Evolutionary conservation across 177 flowering plant species (phyloP).

Genomic region (Vitis hybrid): DNA sequence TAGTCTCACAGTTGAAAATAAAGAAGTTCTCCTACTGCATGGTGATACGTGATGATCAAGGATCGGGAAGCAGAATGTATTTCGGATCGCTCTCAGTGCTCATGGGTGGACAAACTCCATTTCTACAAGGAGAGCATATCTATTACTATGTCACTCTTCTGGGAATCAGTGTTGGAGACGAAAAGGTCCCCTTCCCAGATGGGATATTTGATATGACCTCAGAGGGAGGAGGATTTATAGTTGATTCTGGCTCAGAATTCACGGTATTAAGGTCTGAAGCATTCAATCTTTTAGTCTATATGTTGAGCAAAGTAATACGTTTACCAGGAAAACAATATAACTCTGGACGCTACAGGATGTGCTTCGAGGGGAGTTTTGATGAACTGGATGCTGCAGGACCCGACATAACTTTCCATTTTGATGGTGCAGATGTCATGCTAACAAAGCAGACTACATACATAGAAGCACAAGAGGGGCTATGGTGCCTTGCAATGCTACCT

Average conservation of each 20-base stretch:
- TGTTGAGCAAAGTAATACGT: neutral
- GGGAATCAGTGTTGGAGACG: conserved; percentile 5
- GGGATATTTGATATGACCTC: neutral
- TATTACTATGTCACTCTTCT: neutral
- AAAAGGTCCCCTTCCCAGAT: neutral
- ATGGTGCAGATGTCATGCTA: neutral
- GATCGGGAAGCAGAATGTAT: no score
- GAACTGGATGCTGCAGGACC: neutral
- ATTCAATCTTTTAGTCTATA: neutral
- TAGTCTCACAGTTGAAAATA: no score
- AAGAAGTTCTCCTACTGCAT: no score
- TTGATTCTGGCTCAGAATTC: neutral
- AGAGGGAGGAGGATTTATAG: neutral
- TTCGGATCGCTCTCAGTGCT: neutral
- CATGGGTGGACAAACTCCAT: neutral
- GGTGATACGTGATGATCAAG: no score
- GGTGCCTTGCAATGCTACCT: neutral
- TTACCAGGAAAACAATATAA: neutral
- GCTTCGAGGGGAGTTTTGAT: conserved; percentile 5
- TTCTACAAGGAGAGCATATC: neutral
- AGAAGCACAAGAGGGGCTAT: neutral
- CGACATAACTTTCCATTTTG: neutral
- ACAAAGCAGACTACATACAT: neutral
- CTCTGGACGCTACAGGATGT: neutral
- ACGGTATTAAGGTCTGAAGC: neutral